Percentiles rank a stretch among this genome's conserved stretches.
These are phyloP conservation scores for Xylaria sp. DNA, from an alignment of 2,329 filamentous ascomycete species.

Conservation along the genomic window DNA sequence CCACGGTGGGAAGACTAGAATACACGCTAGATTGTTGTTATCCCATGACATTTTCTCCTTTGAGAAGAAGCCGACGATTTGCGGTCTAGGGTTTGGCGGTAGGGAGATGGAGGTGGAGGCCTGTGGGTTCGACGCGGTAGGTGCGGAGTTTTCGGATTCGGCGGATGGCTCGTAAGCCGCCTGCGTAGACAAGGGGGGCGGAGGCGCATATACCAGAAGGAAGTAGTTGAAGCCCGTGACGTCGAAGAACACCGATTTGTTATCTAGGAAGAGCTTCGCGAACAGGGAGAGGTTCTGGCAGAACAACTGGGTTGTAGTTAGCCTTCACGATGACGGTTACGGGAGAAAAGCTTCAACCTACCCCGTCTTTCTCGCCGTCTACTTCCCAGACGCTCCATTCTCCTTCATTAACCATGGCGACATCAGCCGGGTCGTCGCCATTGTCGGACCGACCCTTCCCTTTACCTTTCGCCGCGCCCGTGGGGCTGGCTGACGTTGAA, in stretches of 20 bases:
- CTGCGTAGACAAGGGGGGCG: conserved; percentile 22
- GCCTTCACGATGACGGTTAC: neutral
- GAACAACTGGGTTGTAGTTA: conserved; percentile 69
- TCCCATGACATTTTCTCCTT: conserved; percentile 99
- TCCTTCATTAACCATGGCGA: conserved; percentile 66
- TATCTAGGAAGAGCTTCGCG: conserved; percentile 96
- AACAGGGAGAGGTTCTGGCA: conserved; percentile 96
- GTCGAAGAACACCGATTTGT: conserved; percentile 98
- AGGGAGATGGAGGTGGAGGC: conserved; percentile 1
- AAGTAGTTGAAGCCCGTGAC: conserved; percentile 96
- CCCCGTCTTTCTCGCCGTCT: conserved; percentile 85
- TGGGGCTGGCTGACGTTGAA: conserved; percentile 39
- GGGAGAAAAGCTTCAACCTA: conserved; percentile 51
- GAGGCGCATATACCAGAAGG: conserved; percentile 80
- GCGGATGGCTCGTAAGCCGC: neutral
- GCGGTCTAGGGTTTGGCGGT: conserved; percentile 47
- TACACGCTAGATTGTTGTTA: conserved; percentile 96
- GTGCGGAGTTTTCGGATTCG: neutral
- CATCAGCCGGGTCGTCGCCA: conserved; percentile 51
- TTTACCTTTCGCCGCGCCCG: conserved; percentile 48
- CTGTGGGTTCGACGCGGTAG: neutral
- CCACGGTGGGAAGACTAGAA: conserved; percentile 94
- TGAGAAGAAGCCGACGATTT: conserved; percentile 95
- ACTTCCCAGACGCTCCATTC: conserved; percentile 92
- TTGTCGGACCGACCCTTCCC: conserved; percentile 49